phyloP scores from a whole-genome alignment of 495 filamentous ascomycete genomes.

The Trichocladium antarcticum region DNA sequence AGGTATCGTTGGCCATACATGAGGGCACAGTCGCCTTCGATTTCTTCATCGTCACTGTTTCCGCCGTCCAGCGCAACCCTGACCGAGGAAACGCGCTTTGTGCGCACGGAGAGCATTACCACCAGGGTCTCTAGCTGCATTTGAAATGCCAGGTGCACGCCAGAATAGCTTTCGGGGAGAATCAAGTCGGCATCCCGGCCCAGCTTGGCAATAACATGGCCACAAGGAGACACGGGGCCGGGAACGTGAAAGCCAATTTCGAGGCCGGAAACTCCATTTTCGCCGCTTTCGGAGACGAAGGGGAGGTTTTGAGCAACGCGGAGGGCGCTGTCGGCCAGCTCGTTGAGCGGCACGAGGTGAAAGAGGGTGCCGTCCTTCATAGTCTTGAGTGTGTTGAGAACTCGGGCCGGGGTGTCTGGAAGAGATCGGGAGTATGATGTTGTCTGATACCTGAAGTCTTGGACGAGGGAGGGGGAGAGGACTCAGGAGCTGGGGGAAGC shows the following conservation, averaged over 20 bases:
- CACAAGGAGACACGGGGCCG: background rate
- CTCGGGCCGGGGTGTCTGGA: no score
- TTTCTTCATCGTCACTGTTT: background rate
- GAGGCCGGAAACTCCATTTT: background rate
- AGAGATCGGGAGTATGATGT: no score
- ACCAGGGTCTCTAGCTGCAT: background rate
- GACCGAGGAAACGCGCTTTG: background rate
- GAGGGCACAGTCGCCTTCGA: background rate
- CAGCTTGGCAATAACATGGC: slow-evolving; percentile 1
- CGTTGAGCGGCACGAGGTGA: background rate
- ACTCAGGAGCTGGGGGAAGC: no score
- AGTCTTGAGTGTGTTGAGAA: no score
- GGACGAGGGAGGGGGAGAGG: no score
- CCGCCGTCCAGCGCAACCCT: background rate
- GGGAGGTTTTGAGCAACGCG: background rate
- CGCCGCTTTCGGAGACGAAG: background rate
- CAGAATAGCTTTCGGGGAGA: background rate
- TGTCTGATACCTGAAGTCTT: no score
- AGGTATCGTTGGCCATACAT: background rate
- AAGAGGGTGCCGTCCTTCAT: background rate
- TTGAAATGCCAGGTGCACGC: background rate
- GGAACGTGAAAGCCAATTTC: slow-evolving; percentile 1
- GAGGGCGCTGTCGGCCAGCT: background rate
- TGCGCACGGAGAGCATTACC: background rate
- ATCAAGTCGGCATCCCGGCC: background rate